Evolutionary conservation across 805 yeast species (phyloP), one percentile per base, ranked within the genome.

Genomic region (Candida cerambycidarum): DNA sequence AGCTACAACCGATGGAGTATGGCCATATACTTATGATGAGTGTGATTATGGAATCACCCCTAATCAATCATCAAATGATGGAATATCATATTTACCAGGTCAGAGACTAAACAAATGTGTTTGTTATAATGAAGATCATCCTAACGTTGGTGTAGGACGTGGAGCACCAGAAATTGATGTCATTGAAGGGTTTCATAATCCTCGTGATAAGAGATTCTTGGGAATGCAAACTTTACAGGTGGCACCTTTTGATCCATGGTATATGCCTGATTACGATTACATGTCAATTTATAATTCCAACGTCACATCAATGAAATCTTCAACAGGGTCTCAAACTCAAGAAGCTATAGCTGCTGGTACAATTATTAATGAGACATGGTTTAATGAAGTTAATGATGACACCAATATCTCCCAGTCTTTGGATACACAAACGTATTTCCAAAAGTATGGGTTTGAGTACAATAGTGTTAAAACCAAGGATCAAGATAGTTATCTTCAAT

Each of bases 241-340:
- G n/a, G 73, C 75, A 4, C 73, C 75, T 9, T 63, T 67, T 51
- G 75, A 71, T 43, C 57, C 67, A 18, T 68, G 74, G 73, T 67
- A 65, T 55, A 52, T 60, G 43, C 73, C 75, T 3, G 72, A 68
- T 43, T 67, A 67, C 47, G 56, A 60, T 35, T 67, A 57, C 36
- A 51, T 69, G 42, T 42, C 51, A 18, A 61, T 69, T 28, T 41
- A 54, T 25, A 53, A 66, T 44, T 14, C 32, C 18, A 54, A 57
- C 16, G 46, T 60, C 11, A 67, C 73, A 7, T 50, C 61, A 15
- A 62, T 68, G 65, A 67, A 68, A 54, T 44, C 63, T 5, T 63
- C 65, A 38, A 59, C 63, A 3, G 74, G 74, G 10, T 65, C 69
- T 2, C 64, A 67, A 4, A 54, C 54, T 39, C 73, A 69, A 46